These are phyloP conservation scores for Calonectria hawksworthii DNA, from an alignment of 2,329 filamentous ascomycete species.

Conservation along the genomic window DNA sequence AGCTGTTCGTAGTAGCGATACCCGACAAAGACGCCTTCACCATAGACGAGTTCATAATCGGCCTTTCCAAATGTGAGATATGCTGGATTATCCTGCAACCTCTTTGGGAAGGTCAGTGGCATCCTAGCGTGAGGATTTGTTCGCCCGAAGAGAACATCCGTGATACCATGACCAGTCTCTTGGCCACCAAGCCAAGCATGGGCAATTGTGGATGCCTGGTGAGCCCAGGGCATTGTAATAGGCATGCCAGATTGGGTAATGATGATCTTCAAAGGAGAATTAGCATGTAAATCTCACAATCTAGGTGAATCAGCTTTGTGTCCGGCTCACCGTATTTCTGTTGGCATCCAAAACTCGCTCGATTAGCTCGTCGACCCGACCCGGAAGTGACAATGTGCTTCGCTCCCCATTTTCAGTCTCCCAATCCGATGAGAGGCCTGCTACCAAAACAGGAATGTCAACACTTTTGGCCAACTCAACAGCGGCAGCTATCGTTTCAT, in stretches of 20 bases:
- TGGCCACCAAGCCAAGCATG: neutral
- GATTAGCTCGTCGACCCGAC: neutral
- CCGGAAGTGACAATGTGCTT: neutral
- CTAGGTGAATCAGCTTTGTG: too few species aligned
- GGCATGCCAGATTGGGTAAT: neutral
- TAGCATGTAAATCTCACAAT: neutral
- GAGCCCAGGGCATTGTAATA: neutral
- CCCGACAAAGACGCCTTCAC: neutral
- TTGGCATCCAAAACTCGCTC: neutral
- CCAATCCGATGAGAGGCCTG: neutral
- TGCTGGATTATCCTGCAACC: neutral
- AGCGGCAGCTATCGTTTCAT: neutral
- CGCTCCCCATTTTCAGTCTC: neutral
- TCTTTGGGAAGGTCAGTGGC: neutral
- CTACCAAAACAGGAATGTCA: neutral
- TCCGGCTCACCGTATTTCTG: neutral
- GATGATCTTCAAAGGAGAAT: neutral
- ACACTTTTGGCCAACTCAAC: neutral
- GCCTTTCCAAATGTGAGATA: neutral
- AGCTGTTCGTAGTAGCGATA: neutral
- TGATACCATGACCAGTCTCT: neutral
- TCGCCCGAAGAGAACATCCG: neutral
- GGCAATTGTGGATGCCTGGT: neutral
- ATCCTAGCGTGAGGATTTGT: neutral
- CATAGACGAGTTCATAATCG: neutral